A percentile compares a stretch with the other conserved stretches of the same genome.
phyloP scores from a whole-genome alignment of 768 basidiomycete species.

The Candolleomyces aberdarensis region DNA sequence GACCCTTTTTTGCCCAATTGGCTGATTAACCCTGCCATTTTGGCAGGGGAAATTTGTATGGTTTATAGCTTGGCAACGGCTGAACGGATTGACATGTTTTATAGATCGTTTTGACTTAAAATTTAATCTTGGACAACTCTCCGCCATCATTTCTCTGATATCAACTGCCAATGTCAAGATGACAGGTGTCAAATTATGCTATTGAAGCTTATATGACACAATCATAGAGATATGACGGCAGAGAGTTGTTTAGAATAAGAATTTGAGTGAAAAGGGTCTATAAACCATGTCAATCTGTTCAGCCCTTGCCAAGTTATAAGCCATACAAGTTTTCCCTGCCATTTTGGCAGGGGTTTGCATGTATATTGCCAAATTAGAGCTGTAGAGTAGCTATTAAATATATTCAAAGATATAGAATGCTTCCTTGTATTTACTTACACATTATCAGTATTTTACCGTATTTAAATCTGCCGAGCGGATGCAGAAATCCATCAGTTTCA shows the following conservation, averaged over 20 bases:
- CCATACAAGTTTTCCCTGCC: not conserved
- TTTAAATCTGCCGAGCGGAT: not conserved
- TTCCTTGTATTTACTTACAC: not conserved
- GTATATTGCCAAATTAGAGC: not conserved
- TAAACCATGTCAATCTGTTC: not conserved
- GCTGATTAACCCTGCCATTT: too few relatives aligned
- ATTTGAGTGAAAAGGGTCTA: not conserved
- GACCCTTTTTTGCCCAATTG: too few relatives aligned
- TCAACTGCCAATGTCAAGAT: too few relatives aligned
- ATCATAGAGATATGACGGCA: not conserved
- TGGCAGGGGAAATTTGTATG: too few relatives aligned
- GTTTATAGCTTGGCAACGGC: too few relatives aligned
- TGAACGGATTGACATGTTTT: too few relatives aligned
- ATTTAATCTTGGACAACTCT: too few relatives aligned
- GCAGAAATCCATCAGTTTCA: not conserved
- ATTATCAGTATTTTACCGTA: not conserved
- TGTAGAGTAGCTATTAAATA: not conserved
- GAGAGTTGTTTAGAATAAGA: not conserved
- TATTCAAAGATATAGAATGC: not conserved
- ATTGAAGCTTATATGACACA: not conserved
- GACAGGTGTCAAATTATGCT: too few relatives aligned
- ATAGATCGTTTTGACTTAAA: too few relatives aligned
- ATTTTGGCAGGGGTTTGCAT: not conserved
- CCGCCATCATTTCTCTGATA: too few relatives aligned
- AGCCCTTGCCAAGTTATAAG: not conserved